Conservation (phyloP, 1,139 yeast species). For the Nakaseomyces glabratus region DNA sequence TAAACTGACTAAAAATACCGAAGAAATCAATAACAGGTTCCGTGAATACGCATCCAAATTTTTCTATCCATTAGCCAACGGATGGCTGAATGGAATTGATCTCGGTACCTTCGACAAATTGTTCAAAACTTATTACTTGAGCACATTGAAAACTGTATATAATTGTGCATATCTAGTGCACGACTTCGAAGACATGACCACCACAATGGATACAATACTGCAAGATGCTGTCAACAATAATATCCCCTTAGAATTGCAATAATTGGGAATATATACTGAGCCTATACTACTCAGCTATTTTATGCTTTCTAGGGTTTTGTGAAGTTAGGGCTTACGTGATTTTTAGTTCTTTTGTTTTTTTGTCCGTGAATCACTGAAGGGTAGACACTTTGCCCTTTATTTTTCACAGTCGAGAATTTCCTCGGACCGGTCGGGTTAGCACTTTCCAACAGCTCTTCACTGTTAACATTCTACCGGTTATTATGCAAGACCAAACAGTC, state of each 20-base stretch:
- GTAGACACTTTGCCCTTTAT: no score
- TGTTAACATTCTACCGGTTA: no score
- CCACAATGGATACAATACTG: constrained; percentile 20
- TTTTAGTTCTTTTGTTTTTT: no score
- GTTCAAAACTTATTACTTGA: constrained; percentile 32
- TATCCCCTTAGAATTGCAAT: constrained; percentile 3
- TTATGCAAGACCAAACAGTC: no score
- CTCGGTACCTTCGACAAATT: constrained; percentile 32
- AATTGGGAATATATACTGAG: background rate
- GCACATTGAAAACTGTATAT: constrained; percentile 29
- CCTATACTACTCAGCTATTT: no score
- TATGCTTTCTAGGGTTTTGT: no score
- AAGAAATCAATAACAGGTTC: constrained; percentile 24
- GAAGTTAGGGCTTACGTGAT: no score
- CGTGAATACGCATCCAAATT: constrained; percentile 29
- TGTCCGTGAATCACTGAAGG: no score
- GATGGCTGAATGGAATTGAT: constrained; percentile 34
- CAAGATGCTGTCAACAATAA: background rate
- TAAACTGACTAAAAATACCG: constrained; percentile 14
- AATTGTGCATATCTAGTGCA: constrained; percentile 32
- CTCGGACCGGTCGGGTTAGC: no score
- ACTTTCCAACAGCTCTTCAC: no score
- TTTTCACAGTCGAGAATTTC: no score
- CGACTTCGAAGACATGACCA: constrained; percentile 32
- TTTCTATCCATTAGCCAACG: constrained; percentile 35